phyloP scores from a whole-genome alignment of 768 basidiomycete species.

The Scleroderma bovista region DNA sequence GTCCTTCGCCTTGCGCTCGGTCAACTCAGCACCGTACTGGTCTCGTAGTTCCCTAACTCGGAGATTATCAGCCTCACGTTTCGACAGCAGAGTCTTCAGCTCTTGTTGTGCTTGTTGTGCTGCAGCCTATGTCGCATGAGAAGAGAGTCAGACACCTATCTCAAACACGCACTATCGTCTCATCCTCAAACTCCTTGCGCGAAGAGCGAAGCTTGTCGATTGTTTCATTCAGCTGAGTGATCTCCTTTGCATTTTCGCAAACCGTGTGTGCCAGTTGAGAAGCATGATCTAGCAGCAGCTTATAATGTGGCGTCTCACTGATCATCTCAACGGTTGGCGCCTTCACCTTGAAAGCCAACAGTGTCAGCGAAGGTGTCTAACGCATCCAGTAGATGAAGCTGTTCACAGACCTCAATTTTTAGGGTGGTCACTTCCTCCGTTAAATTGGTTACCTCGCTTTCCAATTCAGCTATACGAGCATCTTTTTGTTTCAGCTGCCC shows the following conservation, averaged over 20 bases:
- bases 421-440: conserved; percentile 40
- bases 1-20: conserved; percentile 66
- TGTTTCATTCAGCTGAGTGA: conserved; percentile 39
- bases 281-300: conserved; percentile 49
- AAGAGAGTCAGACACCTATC: conserved; percentile 7
- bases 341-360: conserved; percentile 29
- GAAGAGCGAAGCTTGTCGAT: conserved; percentile 33
- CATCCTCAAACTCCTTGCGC: conserved; percentile 45
- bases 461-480: conserved; percentile 42
- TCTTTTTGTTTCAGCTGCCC: conserved; percentile 26
- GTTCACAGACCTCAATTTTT: conserved; percentile 39
- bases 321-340: conserved; percentile 41
- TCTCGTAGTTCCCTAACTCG: conserved; percentile 73
- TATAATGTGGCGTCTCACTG: conserved; percentile 47
- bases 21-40: conserved; percentile 55
- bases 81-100: conserved; percentile 50
- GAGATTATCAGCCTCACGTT: conserved; percentile 60
- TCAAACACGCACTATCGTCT: conserved; percentile 34
- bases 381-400: background rate
- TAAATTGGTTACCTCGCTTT: conserved; percentile 40
- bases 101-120: conserved; percentile 56
- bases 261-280: conserved; percentile 40
- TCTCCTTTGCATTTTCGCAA: conserved; percentile 36
- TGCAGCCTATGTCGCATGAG: conserved; percentile 27
- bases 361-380: background rate